These are phyloP conservation scores for Candolleomyces eurysporus DNA, from an alignment of 768 basidiomycete species.

Conservation along the genomic window DNA sequence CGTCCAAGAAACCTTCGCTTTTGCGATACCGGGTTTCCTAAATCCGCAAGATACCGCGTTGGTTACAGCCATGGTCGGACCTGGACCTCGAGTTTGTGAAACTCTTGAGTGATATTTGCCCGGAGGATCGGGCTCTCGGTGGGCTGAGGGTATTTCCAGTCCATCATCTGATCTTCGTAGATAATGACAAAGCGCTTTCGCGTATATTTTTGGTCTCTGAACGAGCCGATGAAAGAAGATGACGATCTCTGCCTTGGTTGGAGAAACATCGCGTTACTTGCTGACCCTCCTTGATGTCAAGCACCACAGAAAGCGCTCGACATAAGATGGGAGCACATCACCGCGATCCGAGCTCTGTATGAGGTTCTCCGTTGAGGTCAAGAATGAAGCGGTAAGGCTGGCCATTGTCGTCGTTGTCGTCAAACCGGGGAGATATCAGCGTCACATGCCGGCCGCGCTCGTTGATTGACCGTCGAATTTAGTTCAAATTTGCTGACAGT, in stretches of 20 bases:
- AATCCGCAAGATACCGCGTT: constrained; percentile 97
- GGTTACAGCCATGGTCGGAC: constrained; percentile 94
- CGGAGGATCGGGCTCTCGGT: constrained; percentile 99
- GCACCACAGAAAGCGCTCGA: constrained; percentile 90
- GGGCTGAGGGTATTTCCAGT: constrained; percentile 98
- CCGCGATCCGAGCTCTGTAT: constrained; percentile 97
- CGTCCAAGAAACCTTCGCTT: constrained; percentile 99
- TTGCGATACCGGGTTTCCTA: constrained; percentile 97
- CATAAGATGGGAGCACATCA: constrained; percentile 84
- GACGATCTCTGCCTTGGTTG: constrained; percentile 89
- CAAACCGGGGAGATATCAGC: not conserved
- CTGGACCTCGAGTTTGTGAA: constrained; percentile 93
- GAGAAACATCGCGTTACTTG: constrained; percentile 97
- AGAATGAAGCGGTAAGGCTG: constrained; percentile 23
- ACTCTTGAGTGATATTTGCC: constrained; percentile 99
- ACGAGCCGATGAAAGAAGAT: constrained; percentile 93
- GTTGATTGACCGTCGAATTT: too few relatives aligned
- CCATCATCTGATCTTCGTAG: constrained; percentile 99
- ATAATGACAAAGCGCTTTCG: constrained; percentile 99
- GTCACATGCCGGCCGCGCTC: too few relatives aligned
- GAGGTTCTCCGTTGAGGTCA: constrained; percentile 79
- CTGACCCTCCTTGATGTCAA: constrained; percentile 95
- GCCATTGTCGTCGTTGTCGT: not conserved
- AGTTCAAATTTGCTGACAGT: too few relatives aligned
- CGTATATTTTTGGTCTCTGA: constrained; percentile 96